These are phyloP conservation scores for Botrytis aclada DNA, from an alignment of 2,329 filamentous ascomycete species.

Conservation along the genomic window DNA sequence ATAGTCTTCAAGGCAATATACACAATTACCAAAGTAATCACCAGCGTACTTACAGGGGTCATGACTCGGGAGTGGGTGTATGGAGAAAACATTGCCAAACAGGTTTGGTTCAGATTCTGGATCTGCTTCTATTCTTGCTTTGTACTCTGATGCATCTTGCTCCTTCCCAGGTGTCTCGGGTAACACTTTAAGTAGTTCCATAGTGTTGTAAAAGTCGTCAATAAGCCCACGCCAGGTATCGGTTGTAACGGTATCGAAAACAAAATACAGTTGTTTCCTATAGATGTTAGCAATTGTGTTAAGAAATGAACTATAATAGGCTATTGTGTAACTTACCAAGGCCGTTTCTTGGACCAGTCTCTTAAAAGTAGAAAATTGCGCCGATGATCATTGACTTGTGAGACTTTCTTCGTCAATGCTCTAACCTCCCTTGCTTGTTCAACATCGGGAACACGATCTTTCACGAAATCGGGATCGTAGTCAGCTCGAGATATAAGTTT, in stretches of 20 bases:
- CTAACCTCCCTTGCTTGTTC: neutral
- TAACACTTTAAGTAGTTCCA: neutral
- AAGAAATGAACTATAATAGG: neutral
- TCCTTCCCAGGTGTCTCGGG: neutral
- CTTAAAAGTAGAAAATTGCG: constrained; percentile 24
- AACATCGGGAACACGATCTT: neutral
- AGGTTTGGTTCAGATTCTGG: constrained; percentile 8
- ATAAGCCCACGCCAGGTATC: constrained; percentile 10
- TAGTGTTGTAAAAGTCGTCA: constrained; percentile 16
- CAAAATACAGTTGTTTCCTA: constrained; percentile 25
- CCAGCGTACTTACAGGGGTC: neutral
- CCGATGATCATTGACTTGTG: constrained; percentile 22
- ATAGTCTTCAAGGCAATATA: constrained; percentile 20
- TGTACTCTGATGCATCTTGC: neutral
- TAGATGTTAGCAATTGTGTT: neutral
- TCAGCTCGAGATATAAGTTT: neutral
- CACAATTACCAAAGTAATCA: constrained; percentile 11
- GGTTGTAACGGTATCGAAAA: constrained; percentile 22
- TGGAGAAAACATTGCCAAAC: constrained; percentile 4
- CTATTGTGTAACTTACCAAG: constrained; percentile 22
- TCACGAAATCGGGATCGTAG: neutral
- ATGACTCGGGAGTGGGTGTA: constrained; percentile 11
- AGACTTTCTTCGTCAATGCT: constrained; percentile 15
- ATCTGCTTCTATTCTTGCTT: neutral
- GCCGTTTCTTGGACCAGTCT: constrained; percentile 26